Evolutionary conservation across 345 rosid species (phyloP).

Genomic region (Euphorbia peplus): DNA sequence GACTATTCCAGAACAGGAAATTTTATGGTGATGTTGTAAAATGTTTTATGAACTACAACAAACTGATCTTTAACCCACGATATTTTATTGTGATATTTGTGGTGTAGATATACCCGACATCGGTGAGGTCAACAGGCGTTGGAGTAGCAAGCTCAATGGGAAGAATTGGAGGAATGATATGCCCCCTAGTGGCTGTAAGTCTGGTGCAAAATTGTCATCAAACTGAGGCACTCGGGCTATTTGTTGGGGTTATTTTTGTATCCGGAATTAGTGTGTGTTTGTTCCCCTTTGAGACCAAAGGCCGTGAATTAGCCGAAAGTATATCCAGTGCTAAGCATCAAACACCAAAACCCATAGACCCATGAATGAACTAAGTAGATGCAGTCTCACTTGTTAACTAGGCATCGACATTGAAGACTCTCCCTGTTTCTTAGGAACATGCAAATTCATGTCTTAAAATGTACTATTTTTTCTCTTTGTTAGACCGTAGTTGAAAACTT

Average conservation of each 20-base stretch:
- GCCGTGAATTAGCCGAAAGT: conserved; percentile 58
- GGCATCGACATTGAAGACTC: too few species aligned
- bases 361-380: too few species aligned
- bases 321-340: conserved; percentile 24
- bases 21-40: too few species aligned
- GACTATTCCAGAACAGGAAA: too few species aligned
- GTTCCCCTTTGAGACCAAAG: conserved; percentile 82
- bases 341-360: neutral
- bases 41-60: too few species aligned
- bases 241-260: conserved; percentile 51
- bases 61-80: too few species aligned
- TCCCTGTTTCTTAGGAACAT: too few species aligned
- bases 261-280: conserved; percentile 61
- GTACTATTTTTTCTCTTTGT: too few species aligned
- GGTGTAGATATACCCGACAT: conserved; percentile 75
- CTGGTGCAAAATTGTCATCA: conserved; percentile 82
- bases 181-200: conserved; percentile 84
- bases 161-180: conserved; percentile 85
- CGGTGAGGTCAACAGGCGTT: conserved; percentile 84
- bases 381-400: too few species aligned
- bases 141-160: conserved; percentile 84
- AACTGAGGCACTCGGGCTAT: conserved; percentile 55
- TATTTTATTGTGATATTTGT: too few species aligned
- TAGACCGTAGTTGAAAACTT: too few species aligned
- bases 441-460: too few species aligned